Conservation (phyloP, 2,329 filamentous ascomycete species). For the Talaromyces sp. region DNA sequence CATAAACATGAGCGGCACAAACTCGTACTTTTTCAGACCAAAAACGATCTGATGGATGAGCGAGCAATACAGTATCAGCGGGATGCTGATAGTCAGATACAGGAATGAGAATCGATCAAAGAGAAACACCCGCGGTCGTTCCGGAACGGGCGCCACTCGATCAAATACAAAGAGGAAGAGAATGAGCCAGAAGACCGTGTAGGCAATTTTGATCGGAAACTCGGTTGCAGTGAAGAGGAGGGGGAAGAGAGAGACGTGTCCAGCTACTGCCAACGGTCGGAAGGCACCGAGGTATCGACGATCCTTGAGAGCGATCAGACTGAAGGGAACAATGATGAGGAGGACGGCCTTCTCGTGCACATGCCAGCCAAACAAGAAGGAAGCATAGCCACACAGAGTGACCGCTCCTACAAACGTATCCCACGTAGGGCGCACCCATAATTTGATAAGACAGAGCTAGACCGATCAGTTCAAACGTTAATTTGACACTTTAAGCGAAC, state of each 20-base stretch:
- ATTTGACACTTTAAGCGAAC: constrained; percentile 18
- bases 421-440: constrained; percentile 78
- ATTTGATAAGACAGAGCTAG: constrained; percentile 69
- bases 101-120: constrained; percentile 86
- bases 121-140: constrained; percentile 75
- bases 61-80: constrained; percentile 83
- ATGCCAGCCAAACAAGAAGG: constrained; percentile 97
- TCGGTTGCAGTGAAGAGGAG: constrained; percentile 87
- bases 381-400: constrained; percentile 90
- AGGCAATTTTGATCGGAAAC: constrained; percentile 89
- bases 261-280: constrained; percentile 83
- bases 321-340: constrained; percentile 91
- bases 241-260: constrained; percentile 92
- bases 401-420: constrained; percentile 84
- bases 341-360: constrained; percentile 97
- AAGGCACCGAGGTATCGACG: constrained; percentile 88
- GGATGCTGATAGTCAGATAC: constrained; percentile 86
- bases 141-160: constrained; percentile 76
- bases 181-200: constrained; percentile 88
- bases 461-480: constrained; percentile 16
- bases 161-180: constrained; percentile 84
- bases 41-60: constrained; percentile 79
- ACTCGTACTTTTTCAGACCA: constrained; percentile 69
- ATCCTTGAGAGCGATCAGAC: constrained; percentile 83
- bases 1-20: constrained; percentile 93